Evolutionary conservation across 2,329 filamentous ascomycete genomes (phyloP).

Genomic region (Aspergillus sp.): DNA sequence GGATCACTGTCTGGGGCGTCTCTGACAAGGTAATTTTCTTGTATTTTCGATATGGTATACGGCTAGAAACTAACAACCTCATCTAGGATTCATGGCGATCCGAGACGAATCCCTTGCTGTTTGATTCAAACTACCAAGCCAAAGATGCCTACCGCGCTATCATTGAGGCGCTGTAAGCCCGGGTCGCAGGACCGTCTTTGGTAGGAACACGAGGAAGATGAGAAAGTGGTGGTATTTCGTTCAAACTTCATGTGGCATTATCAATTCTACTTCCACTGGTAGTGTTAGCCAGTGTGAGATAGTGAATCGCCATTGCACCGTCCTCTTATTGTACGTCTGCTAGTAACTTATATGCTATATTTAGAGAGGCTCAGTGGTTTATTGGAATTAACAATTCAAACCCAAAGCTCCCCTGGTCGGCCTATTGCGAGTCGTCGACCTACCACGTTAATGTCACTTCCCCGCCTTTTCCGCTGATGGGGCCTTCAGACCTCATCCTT

Average conservation of each 20-base stretch:
- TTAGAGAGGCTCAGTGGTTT: not conserved
- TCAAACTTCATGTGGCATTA: not conserved
- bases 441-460: too few relatives aligned
- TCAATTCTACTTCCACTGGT: not conserved
- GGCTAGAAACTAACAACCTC: not conserved
- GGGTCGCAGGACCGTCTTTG: not conserved
- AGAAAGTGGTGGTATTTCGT: not conserved
- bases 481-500: too few relatives aligned
- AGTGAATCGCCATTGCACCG: not conserved
- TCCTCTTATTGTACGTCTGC: not conserved
- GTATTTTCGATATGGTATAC: not conserved
- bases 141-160: not conserved
- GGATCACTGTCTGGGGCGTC: slow-evolving; percentile 55
- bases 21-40: slow-evolving; percentile 22
- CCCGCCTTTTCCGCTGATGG: too few relatives aligned
- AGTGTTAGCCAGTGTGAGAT: not conserved
- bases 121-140: not conserved
- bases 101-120: not conserved
- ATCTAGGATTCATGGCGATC: slow-evolving; percentile 26
- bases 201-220: not conserved
- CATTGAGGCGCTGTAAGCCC: not conserved
- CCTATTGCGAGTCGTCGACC: too few relatives aligned
- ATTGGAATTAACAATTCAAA: not conserved
- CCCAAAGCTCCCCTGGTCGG: too few relatives aligned
- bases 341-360: not conserved